These are phyloP conservation scores for Gymnopus androsaceus DNA, from an alignment of 1,284 basidiomycete genomes.

Conservation along the genomic window DNA sequence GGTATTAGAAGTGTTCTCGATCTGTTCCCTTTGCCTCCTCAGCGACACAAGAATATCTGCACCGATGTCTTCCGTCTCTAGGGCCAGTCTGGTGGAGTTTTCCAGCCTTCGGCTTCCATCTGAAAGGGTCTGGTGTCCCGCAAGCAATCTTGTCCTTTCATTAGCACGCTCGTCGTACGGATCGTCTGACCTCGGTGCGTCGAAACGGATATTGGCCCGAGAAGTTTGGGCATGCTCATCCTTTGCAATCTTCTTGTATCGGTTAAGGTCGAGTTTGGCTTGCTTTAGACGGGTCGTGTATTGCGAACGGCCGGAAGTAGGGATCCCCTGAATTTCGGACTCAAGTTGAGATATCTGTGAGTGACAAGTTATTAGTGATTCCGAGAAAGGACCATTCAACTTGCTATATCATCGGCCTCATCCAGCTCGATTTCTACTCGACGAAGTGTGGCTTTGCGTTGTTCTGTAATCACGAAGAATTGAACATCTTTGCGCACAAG, in stretches of 20 bases:
- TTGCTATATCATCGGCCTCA: conserved; percentile 92
- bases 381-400: conserved; percentile 25
- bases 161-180: conserved; percentile 60
- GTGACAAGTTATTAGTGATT: background rate
- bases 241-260: conserved; percentile 76
- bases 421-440: conserved; percentile 90
- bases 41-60: conserved; percentile 86
- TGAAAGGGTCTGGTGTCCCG: conserved; percentile 66
- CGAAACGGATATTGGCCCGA: conserved; percentile 34
- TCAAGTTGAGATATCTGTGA: conserved; percentile 91
- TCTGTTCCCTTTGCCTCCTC: conserved; percentile 87
- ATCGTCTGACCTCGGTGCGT: conserved; percentile 59
- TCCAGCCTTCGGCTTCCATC: conserved; percentile 76
- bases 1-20: conserved; percentile 87
- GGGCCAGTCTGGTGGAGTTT: conserved; percentile 84
- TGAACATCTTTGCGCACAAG: background rate
- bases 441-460: conserved; percentile 80
- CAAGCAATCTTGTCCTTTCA: conserved; percentile 72
- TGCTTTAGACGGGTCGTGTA: conserved; percentile 70
- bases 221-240: conserved; percentile 57
- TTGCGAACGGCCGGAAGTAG: conserved; percentile 73
- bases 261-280: conserved; percentile 68
- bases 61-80: conserved; percentile 93
- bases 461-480: conserved; percentile 58
- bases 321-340: conserved; percentile 86